Conservation (phyloP, 2,329 filamentous ascomycete species). For the Pseudogymnoascus sp. region DNA sequence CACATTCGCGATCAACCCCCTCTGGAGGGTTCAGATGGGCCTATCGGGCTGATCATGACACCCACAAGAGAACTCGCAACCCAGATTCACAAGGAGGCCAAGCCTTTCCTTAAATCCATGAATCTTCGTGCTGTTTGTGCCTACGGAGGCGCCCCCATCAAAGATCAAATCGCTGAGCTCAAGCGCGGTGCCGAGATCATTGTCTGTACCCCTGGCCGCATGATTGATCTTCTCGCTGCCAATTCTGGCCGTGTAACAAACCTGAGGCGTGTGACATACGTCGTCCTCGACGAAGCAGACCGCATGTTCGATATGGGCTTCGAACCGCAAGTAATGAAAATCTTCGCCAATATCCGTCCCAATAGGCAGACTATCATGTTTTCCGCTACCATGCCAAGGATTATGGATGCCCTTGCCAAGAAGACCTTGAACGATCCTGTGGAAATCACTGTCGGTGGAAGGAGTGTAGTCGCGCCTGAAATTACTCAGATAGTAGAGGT, state of each 20-base stretch:
- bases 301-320: slow-evolving; percentile 99
- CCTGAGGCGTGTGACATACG: slow-evolving; percentile 79
- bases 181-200: slow-evolving; percentile 94
- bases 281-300: slow-evolving; percentile 94
- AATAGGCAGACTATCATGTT: slow-evolving; percentile 93
- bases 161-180: slow-evolving; percentile 93
- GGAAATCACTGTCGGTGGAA: slow-evolving; percentile 87
- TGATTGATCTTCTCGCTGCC: slow-evolving; percentile 90
- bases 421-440: slow-evolving; percentile 81
- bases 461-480: slow-evolving; percentile 78
- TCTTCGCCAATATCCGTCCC: slow-evolving; percentile 83
- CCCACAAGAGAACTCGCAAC: slow-evolving; percentile 89
- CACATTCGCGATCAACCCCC: slow-evolving; percentile 92
- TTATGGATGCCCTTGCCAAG: slow-evolving; percentile 83
- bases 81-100: slow-evolving; percentile 91
- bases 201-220: slow-evolving; percentile 87
- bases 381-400: slow-evolving; percentile 90
- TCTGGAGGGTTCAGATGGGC: slow-evolving; percentile 76
- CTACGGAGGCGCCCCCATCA: slow-evolving; percentile 91
- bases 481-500: slow-evolving; percentile 93
- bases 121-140: slow-evolving; percentile 82
- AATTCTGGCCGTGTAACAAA: slow-evolving; percentile 95
- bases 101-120: slow-evolving; percentile 84
- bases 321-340: slow-evolving; percentile 95
- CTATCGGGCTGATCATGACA: slow-evolving; percentile 82